Conservation (phyloP, 2,329 filamentous ascomycete species). For the Colletotrichum cordylinicola region DNA sequence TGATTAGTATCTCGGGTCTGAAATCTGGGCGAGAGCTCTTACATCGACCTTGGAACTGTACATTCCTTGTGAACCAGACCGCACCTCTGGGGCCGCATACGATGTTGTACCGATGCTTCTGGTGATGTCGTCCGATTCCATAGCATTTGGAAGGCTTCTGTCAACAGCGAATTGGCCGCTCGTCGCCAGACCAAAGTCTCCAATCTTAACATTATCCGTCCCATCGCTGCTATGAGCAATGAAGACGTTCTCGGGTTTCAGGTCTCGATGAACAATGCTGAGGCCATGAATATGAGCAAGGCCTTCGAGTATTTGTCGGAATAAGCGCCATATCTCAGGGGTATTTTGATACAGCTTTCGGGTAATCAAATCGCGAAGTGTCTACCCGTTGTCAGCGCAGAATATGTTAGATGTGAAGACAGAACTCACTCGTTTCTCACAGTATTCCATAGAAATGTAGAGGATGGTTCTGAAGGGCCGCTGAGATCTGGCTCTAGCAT, state of each 20-base stretch:
- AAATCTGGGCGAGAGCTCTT: constrained; percentile 36
- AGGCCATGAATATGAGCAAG: constrained; percentile 87
- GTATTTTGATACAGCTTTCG: constrained; percentile 75
- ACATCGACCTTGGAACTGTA: constrained; percentile 95
- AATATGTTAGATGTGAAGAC: not conserved
- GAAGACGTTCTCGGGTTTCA: constrained; percentile 98
- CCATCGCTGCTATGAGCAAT: constrained; percentile 74
- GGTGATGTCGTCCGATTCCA: constrained; percentile 70
- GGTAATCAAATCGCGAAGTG: constrained; percentile 85
- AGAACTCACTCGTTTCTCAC: constrained; percentile 77
- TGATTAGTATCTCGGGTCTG: constrained; percentile 23
- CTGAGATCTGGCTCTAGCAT: constrained; percentile 37
- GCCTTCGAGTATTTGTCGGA: constrained; percentile 90
- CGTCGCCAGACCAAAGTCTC: constrained; percentile 94
- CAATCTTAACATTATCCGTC: constrained; percentile 90
- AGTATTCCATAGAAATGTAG: constrained; percentile 99
- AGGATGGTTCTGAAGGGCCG: constrained; percentile 73
- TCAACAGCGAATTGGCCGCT: constrained; percentile 79
- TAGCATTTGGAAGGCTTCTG: constrained; percentile 44
- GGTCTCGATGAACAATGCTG: constrained; percentile 92
- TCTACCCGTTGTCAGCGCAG: constrained; percentile 49
- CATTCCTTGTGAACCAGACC: constrained; percentile 73
- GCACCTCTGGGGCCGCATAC: constrained; percentile 92
- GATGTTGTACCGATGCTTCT: constrained; percentile 78
- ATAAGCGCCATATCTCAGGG: constrained; percentile 86